These are phyloP conservation scores for Medicago arabica DNA, from an alignment of 306 rosid genomes.

Conservation along the genomic window DNA sequence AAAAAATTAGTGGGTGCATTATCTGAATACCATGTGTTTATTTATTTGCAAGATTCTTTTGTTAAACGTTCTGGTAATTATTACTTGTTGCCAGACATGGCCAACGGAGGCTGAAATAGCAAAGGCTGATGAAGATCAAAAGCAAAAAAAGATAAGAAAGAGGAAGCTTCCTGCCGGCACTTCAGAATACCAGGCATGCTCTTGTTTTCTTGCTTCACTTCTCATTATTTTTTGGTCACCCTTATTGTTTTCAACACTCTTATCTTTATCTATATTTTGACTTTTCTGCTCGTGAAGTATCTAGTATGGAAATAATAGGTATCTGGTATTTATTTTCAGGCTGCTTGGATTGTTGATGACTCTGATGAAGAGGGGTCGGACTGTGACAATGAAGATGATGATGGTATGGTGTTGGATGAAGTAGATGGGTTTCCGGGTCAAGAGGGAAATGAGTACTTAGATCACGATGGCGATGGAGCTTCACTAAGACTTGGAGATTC, in stretches of 20 bases:
- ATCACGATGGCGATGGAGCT: slow-evolving; percentile 67
- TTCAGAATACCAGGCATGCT: slow-evolving; percentile 89
- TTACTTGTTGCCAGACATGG: slow-evolving; percentile 74
- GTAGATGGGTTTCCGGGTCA: slow-evolving; percentile 51
- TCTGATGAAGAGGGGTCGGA: slow-evolving; percentile 67
- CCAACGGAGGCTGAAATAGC: slow-evolving; percentile 88
- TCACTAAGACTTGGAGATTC: slow-evolving; percentile 69
- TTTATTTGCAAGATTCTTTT: slow-evolving; percentile 1
- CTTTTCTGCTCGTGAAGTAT: slow-evolving; percentile 17
- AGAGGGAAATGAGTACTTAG: slow-evolving; percentile 49
- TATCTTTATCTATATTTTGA: background rate
- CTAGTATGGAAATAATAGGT: slow-evolving; percentile 16
- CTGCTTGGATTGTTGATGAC: slow-evolving; percentile 83
- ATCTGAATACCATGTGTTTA: slow-evolving; percentile 2
- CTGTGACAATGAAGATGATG: slow-evolving; percentile 58
- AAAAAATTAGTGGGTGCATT: background rate
- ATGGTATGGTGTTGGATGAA: slow-evolving; percentile 81
- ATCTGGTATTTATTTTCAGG: slow-evolving; percentile 56
- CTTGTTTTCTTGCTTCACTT: slow-evolving; percentile 21
- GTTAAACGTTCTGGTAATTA: slow-evolving; percentile 24
- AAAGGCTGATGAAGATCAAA: slow-evolving; percentile 65
- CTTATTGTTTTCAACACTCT: background rate
- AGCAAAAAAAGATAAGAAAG: slow-evolving; percentile 63
- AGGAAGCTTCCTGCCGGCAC: slow-evolving; percentile 80
- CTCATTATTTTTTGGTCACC: background rate